Conservation (phyloP, 768 basidiomycete genomes). For the Lentinula boryana region DNA sequence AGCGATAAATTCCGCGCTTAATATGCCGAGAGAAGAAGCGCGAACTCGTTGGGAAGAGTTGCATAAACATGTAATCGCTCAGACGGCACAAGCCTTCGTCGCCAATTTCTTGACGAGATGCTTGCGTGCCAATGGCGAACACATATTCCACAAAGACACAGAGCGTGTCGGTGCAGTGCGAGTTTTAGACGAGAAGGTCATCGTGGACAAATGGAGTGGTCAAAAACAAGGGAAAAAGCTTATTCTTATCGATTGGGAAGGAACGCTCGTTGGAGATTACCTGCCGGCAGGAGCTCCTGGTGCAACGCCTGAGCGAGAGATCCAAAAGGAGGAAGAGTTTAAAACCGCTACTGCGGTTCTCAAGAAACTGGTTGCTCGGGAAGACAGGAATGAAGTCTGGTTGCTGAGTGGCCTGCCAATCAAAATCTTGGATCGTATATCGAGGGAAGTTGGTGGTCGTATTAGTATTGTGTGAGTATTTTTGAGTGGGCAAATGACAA, state of each 20-base stretch:
- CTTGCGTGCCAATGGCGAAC: constrained; percentile 68
- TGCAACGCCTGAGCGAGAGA: constrained; percentile 20
- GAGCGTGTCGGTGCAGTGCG: background rate
- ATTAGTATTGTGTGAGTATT: constrained; percentile 69
- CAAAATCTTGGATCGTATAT: constrained; percentile 57
- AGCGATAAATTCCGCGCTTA: constrained; percentile 74
- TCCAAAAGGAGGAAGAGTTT: constrained; percentile 19
- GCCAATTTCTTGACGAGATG: constrained; percentile 73
- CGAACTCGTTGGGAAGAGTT: constrained; percentile 58
- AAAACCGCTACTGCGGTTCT: constrained; percentile 42
- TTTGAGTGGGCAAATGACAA: background rate
- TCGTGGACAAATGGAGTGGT: constrained; percentile 58
- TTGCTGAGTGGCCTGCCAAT: constrained; percentile 70
- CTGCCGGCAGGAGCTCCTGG: constrained; percentile 41
- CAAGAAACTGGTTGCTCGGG: constrained; percentile 53
- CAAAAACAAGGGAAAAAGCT: constrained; percentile 55
- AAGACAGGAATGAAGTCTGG: constrained; percentile 71
- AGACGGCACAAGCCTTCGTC: constrained; percentile 82
- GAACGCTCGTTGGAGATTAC: constrained; percentile 28
- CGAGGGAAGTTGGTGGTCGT: constrained; percentile 45
- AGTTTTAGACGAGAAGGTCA: background rate
- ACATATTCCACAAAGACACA: constrained; percentile 21
- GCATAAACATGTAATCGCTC: constrained; percentile 79
- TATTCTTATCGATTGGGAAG: constrained; percentile 74
- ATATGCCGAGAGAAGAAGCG: constrained; percentile 73